A percentile compares a stretch with the other conserved stretches of the same genome.
phyloP scores from a whole-genome alignment of 2,329 filamentous ascomycete genomes.

The Zarea fungicola region DNA sequence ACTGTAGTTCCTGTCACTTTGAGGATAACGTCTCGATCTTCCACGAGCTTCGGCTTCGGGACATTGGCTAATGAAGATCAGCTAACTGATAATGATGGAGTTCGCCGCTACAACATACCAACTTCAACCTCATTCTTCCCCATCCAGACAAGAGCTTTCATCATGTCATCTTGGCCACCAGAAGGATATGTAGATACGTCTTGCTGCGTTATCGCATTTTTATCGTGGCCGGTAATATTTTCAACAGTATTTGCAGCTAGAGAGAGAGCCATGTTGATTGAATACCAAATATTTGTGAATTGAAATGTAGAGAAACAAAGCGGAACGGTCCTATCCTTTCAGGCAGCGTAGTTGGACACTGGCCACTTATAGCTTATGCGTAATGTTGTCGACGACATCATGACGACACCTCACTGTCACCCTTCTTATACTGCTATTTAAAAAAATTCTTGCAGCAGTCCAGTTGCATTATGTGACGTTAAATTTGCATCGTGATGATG shows the following conservation, averaged over 20 bases:
- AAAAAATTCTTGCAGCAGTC: too few relatives aligned
- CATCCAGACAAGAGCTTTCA: conserved; percentile 79
- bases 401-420: too few relatives aligned
- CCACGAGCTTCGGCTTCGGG: conserved; percentile 66
- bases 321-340: too few relatives aligned
- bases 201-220: conserved; percentile 60
- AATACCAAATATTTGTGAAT: too few relatives aligned
- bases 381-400: too few relatives aligned
- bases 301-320: too few relatives aligned
- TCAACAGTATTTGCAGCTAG: conserved; percentile 66
- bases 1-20: conserved; percentile 64
- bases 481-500: too few relatives aligned
- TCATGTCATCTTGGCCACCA: conserved; percentile 55
- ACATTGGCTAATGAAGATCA: conserved; percentile 45
- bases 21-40: conserved; percentile 71
- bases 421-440: too few relatives aligned
- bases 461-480: too few relatives aligned
- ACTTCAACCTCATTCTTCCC: conserved; percentile 75
- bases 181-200: conserved; percentile 53
- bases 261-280: conserved; percentile 46
- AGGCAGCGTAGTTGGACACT: too few relatives aligned
- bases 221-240: conserved; percentile 61
- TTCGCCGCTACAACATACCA: conserved; percentile 28
- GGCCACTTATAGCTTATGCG: too few relatives aligned
- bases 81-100: background rate